A percentile compares a stretch with the other conserved stretches of the same genome.
Conservation (phyloP, 2,329 filamentous ascomycete species). For the Geosmithia morbida region DNA sequence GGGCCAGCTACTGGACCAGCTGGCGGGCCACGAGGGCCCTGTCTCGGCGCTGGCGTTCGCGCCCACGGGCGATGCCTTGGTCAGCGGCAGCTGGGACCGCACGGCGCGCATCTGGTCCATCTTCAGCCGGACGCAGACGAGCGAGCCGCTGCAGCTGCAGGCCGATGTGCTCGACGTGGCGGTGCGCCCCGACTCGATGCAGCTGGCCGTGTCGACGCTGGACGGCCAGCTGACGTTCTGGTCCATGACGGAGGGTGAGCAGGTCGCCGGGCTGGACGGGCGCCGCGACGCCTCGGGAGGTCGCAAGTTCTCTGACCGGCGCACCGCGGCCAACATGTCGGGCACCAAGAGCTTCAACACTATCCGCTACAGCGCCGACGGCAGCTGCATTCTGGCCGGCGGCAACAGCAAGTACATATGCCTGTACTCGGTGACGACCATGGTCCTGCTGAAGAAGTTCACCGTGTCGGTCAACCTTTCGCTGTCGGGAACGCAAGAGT, state of each 20-base stretch:
- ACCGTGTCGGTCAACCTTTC: conserved; percentile 95
- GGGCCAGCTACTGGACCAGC: conserved; percentile 79
- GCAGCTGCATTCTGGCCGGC: conserved; percentile 75
- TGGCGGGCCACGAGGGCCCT: conserved; percentile 88
- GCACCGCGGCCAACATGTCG: conserved; percentile 79
- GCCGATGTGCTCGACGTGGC: conserved; percentile 80
- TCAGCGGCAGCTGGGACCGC: conserved; percentile 93
- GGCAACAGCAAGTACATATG: conserved; percentile 99
- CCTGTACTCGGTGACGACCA: conserved; percentile 85
- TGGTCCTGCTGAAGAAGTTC: conserved; percentile 85
- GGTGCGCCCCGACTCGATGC: conserved; percentile 78
- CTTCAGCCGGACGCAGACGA: conserved; percentile 86
- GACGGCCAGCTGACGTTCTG: conserved; percentile 94
- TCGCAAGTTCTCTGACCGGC: conserved; percentile 72
- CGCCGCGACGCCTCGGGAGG: conserved; percentile 87
- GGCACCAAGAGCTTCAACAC: conserved; percentile 84
- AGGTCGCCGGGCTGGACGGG: conserved; percentile 76
- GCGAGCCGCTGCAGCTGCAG: conserved; percentile 83
- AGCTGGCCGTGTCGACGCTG: conserved; percentile 81
- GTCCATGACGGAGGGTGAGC: conserved; percentile 77
- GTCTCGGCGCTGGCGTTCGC: conserved; percentile 82
- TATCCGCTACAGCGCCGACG: conserved; percentile 84
- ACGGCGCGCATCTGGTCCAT: conserved; percentile 95
- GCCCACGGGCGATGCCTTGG: conserved; percentile 67
- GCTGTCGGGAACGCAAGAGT: conserved; percentile 89